Base-by-base conservation (phyloP, 2,329 filamentous ascomycete genomes). In the Uncinocarpus reesii region DNA sequence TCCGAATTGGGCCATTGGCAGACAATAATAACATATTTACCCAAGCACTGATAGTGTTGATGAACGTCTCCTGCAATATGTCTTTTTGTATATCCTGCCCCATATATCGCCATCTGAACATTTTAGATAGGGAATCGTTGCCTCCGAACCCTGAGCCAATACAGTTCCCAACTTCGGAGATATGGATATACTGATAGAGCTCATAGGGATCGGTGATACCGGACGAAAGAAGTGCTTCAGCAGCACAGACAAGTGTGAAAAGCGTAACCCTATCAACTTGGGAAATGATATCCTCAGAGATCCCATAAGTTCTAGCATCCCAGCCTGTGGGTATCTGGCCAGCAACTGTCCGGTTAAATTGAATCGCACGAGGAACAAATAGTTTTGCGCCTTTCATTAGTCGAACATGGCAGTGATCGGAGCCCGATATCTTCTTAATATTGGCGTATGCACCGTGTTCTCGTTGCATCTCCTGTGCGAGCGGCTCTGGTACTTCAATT, bases 21-120 rank as follows among this genome's bases (percentile, higher is more conserved):
- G 53, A 55, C n/a, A 66, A 55, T n/a, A 69, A 57, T 8, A 70
- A 61, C 66, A 70, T 69, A 42, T 70, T 69, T n/a, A 65, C 50
- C 66, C 66, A 69, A 1, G 67, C 65, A 1, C 53, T 57, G 0
- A 55, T 53, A 0, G 67, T 62, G 52, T 67, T 68, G 31, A 62
- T 37, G 49, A 64, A 68, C 0, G 64, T 59, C 18, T 70, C 66
- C 2, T 56, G 54, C 0, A 69, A 49, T 11, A 64, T 57, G 38
- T 70, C 65, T 42, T 53, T 63, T 43, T 64, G 60, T 0, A 65
- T 58, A 0, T 53, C 48, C 2, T 53, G 50, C 16, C 65, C 65
- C 1, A 66, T 51, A 47, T 53, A 65, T 7, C 58, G 47, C 8
- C 62, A 54, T 5, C 54, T 54, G 50, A 59, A 64, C 49, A 69